phyloP scores from a whole-genome alignment of 352 stramenopile genomes.

The Globisporangium heterothallicum region DNA sequence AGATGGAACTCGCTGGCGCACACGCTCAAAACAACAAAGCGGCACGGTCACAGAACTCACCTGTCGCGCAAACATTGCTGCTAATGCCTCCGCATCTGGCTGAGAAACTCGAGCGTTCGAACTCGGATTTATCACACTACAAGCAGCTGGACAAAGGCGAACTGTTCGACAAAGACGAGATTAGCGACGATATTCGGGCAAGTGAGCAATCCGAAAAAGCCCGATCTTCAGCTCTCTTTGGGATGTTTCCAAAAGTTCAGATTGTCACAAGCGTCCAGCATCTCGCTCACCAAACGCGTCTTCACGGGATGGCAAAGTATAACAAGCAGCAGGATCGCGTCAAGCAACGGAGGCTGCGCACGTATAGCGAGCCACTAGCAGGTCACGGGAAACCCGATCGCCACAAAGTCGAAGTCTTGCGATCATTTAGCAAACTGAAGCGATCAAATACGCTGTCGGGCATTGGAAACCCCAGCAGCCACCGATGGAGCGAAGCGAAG shows the following conservation, averaged over 20 bases:
- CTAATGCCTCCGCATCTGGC: constrained; percentile 76
- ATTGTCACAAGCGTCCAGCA: constrained; percentile 79
- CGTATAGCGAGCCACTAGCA: constrained; percentile 57
- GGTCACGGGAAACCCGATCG: constrained; percentile 28
- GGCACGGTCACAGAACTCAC: constrained; percentile 24
- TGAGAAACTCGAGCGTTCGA: constrained; percentile 58
- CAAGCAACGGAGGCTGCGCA: constrained; percentile 27
- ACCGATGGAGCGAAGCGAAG: constrained; percentile 65
- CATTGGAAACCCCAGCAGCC: constrained; percentile 61
- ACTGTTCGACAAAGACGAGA: constrained; percentile 77
- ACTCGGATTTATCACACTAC: constrained; percentile 50
- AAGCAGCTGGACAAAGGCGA: constrained; percentile 61
- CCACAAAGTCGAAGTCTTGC: constrained; percentile 20
- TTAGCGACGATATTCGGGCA: constrained; percentile 55
- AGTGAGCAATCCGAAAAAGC: constrained; percentile 55
- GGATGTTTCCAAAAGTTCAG: constrained; percentile 84
- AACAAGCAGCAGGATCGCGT: constrained; percentile 28
- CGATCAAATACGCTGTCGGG: constrained; percentile 60
- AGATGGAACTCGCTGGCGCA: constrained; percentile 57
- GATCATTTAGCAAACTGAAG: constrained; percentile 49
- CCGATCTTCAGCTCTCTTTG: constrained; percentile 52
- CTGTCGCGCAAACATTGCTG: constrained; percentile 47
- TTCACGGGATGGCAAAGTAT: constrained; percentile 44
- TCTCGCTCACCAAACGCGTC: constrained; percentile 59
- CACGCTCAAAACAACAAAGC: constrained; percentile 26